A percentile compares a stretch with the other conserved stretches of the same genome.
These are phyloP conservation scores for Botrytis pseudocinerea DNA, from an alignment of 2,329 filamentous ascomycete genomes.

Conservation along the genomic window DNA sequence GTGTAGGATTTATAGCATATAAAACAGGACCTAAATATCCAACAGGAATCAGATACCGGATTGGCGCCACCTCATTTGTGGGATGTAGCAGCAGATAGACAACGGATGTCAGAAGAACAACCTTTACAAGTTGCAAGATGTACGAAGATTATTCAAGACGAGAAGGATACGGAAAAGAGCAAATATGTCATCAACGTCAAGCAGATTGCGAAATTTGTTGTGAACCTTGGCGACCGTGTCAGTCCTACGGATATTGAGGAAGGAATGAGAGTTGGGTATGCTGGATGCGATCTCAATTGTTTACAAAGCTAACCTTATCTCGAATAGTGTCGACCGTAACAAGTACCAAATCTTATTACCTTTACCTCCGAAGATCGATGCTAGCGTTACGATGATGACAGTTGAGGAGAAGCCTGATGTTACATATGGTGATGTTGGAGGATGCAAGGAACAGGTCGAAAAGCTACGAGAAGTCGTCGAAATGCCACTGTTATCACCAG, in stretches of 20 bases:
- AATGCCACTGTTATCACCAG: slow-evolving; percentile 94
- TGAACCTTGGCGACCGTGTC: slow-evolving; percentile 94
- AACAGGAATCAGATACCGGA: slow-evolving; percentile 93
- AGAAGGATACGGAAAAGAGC: slow-evolving; percentile 94
- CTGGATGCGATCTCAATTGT: slow-evolving; percentile 26
- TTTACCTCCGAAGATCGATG: slow-evolving; percentile 96
- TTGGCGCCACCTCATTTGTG: slow-evolving; percentile 97
- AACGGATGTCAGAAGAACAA: slow-evolving; percentile 98
- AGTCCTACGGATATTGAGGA: slow-evolving; percentile 99
- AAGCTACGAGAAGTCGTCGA: slow-evolving; percentile 98
- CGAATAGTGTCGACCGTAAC: slow-evolving; percentile 78
- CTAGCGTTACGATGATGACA: slow-evolving; percentile 99
- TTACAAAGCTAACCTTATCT: slow-evolving; percentile 29
- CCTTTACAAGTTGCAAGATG: slow-evolving; percentile 95
- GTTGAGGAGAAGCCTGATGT: slow-evolving; percentile 99
- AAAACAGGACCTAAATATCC: background rate
- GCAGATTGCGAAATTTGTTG: slow-evolving; percentile 99
- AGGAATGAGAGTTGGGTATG: slow-evolving; percentile 90
- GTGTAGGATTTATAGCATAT: background rate
- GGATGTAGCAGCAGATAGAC: slow-evolving; percentile 96
- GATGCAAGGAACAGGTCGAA: slow-evolving; percentile 99
- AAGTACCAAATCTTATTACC: slow-evolving; percentile 99
- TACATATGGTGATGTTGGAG: slow-evolving; percentile 97
- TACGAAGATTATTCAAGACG: slow-evolving; percentile 98
- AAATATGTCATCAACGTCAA: slow-evolving; percentile 99